Base-by-base conservation (phyloP, 2,329 filamentous ascomycete genomes). In the Ophioceras dolichostomum region DNA sequence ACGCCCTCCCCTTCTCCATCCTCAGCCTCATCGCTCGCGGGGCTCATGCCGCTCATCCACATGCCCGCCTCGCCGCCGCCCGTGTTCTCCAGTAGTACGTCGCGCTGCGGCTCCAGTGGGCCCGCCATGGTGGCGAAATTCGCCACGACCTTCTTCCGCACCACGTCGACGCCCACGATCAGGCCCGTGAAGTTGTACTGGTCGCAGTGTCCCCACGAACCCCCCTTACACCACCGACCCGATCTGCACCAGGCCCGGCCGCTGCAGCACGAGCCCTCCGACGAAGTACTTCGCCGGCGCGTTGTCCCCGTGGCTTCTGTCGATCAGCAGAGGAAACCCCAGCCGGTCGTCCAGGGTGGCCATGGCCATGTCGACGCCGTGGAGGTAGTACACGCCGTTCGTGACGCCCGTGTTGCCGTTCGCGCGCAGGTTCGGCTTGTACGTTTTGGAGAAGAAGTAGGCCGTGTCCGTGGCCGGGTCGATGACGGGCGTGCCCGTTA, bases 171-270 rank as follows among this genome's bases (percentile, higher is more conserved):
- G 12, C 65, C 64, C 32, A 69, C 59, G 35, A 69, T 55, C 50
- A 63, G 65, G 36, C 65, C 64, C 2, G 68, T 71, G 42, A 72
- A 72, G 46, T 74, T 70, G 49, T 65, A 74, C 39, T 66, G 58
- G 18, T 71, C 70, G 35, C 70, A 75, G 42, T 73, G 65, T 9
- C 67, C 70, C 0, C 67, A n/a, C 70, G 41, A 74, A 73, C 0
- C 59, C 68, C 65, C 65, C 0, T 64, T 51, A 18, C 66, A 54
- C 1, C 64, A n/a, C n/a, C 8, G 59, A 50, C n/a, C n/a, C n/a
- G n/a, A n/a, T n/a, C n/a, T n/a, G n/a, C n/a, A n/a, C 53, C 10
- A 75, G 49, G 4, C 58, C 62, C 0, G 70, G 66, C 7, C 68
- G 58, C 45, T 74, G 70, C 22, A 70, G 59, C 27, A 70, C 59